Conservation (phyloP, 2,329 filamentous ascomycete species). For the Amylocarpus encephaloides region DNA sequence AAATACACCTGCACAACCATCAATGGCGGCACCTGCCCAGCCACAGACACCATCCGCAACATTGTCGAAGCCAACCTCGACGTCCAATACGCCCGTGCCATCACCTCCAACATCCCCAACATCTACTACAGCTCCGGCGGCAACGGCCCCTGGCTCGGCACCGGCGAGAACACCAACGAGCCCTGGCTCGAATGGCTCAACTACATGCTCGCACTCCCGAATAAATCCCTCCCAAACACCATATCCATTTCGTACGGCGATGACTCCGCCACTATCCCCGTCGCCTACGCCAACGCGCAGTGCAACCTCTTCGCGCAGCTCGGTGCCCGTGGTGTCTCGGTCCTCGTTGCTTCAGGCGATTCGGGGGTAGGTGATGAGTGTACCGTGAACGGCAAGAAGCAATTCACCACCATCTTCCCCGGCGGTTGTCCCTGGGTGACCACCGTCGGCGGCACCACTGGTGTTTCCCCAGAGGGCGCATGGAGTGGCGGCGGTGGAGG, state of each 20-base stretch:
- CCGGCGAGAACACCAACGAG: slow-evolving; percentile 53
- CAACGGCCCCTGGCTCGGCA: slow-evolving; percentile 44
- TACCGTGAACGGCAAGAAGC: slow-evolving; percentile 31
- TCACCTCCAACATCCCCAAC: slow-evolving; percentile 48
- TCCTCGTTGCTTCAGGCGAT: slow-evolving; percentile 44
- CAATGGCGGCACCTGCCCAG: slow-evolving; percentile 30
- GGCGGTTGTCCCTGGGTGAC: slow-evolving; percentile 47
- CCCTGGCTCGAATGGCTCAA: slow-evolving; percentile 60
- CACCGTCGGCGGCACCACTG: slow-evolving; percentile 36
- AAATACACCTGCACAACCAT: slow-evolving; percentile 32
- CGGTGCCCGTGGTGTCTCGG: slow-evolving; percentile 42
- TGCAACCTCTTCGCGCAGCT: slow-evolving; percentile 49
- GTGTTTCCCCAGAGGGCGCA: slow-evolving; percentile 21
- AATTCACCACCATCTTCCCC: slow-evolving; percentile 45
- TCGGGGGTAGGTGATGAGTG: slow-evolving; percentile 36
- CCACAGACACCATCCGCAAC: slow-evolving; percentile 13
- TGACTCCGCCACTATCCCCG: slow-evolving; percentile 46
- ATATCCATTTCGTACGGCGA: slow-evolving; percentile 52
- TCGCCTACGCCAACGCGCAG: slow-evolving; percentile 46
- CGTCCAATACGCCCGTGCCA: slow-evolving; percentile 48
- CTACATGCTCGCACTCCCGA: slow-evolving; percentile 47
- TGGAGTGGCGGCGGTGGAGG: slow-evolving; percentile 34
- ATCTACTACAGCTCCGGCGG: slow-evolving; percentile 52
- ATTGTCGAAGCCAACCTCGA: slow-evolving; percentile 52
- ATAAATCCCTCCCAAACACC: slow-evolving; percentile 50